phyloP scores from a whole-genome alignment of 768 basidiomycete species.

The Trametes villosa region DNA sequence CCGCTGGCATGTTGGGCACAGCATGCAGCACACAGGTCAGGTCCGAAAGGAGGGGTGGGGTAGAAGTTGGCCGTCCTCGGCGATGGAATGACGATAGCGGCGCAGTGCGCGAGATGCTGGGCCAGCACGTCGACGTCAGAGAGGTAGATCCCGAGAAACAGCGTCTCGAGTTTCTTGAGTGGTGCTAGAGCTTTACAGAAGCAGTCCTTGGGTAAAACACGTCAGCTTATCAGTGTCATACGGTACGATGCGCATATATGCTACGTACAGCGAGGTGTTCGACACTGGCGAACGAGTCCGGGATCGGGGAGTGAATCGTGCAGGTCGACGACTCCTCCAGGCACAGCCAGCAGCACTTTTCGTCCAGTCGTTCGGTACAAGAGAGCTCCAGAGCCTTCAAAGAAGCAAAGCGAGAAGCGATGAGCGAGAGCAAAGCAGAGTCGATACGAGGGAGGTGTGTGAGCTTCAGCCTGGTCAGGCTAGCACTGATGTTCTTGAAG shows the following conservation, averaged over 20 bases:
- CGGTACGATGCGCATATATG: neutral
- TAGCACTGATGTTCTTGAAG: slow-evolving; percentile 34
- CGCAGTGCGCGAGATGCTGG: slow-evolving; percentile 42
- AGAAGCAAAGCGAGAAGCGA: slow-evolving; percentile 51
- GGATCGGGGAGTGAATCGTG: slow-evolving; percentile 66
- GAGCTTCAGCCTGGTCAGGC: slow-evolving; percentile 53
- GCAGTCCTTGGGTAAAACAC: slow-evolving; percentile 38
- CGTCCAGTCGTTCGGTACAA: slow-evolving; percentile 60
- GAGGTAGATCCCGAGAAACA: slow-evolving; percentile 67
- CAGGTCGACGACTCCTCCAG: slow-evolving; percentile 62
- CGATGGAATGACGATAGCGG: slow-evolving; percentile 2
- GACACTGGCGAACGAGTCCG: slow-evolving; percentile 49
- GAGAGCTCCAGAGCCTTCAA: slow-evolving; percentile 57
- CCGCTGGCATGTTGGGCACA: slow-evolving; percentile 28
- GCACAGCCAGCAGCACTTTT: slow-evolving; percentile 65
- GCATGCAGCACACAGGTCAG: slow-evolving; percentile 45
- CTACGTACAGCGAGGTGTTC: slow-evolving; percentile 56
- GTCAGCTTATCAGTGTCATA: slow-evolving; percentile 4
- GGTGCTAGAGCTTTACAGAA: slow-evolving; percentile 50
- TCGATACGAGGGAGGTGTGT: slow-evolving; percentile 64
- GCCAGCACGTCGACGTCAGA: slow-evolving; percentile 57
- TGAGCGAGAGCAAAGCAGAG: slow-evolving; percentile 46
- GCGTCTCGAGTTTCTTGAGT: slow-evolving; percentile 49
- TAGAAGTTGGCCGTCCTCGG: slow-evolving; percentile 2
- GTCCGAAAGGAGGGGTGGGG: slow-evolving; percentile 24